These are phyloP conservation scores for Erysimum pusillum DNA, from an alignment of 441 rosid species.

Conservation along the genomic window DNA sequence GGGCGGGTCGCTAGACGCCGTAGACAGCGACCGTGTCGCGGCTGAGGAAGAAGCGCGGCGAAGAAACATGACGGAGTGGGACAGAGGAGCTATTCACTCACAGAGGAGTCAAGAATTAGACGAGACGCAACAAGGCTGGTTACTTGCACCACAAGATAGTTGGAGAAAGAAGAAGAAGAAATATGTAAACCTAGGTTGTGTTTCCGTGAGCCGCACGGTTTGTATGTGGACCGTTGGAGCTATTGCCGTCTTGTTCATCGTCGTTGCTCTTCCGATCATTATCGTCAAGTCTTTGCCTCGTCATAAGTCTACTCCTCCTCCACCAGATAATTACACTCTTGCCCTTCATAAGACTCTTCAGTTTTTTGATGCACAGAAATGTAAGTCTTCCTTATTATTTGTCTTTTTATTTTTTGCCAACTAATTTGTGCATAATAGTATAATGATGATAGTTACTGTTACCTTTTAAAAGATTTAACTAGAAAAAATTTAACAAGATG, in stretches of 20 bases:
- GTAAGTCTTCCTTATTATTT: constrained; percentile 50
- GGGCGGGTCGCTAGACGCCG: constrained; percentile 82
- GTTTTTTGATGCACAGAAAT: constrained; percentile 90
- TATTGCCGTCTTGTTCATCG: constrained; percentile 53
- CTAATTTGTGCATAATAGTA: background rate
- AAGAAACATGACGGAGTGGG: constrained; percentile 55
- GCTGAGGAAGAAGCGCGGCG: constrained; percentile 58
- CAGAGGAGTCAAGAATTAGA: constrained; percentile 53
- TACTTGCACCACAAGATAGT: constrained; percentile 59
- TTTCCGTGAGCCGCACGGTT: constrained; percentile 63
- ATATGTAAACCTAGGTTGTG: constrained; percentile 82
- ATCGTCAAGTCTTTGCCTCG: constrained; percentile 68
- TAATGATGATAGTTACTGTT: background rate
- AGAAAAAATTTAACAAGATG: background rate
- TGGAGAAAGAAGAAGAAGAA: constrained; percentile 64
- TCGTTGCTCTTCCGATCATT: constrained; percentile 70
- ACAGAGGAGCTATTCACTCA: constrained; percentile 60
- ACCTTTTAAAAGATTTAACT: background rate
- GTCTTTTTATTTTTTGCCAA: background rate
- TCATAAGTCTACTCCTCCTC: constrained; percentile 57
- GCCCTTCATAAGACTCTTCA: constrained; percentile 85
- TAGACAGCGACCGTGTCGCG: constrained; percentile 43
- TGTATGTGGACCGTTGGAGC: constrained; percentile 60
- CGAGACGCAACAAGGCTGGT: constrained; percentile 93
- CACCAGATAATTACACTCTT: constrained; percentile 73